A percentile compares a stretch with the other conserved stretches of the same genome.
Conservation (phyloP, 495 filamentous ascomycete species). For the Neurospora sp. region DNA sequence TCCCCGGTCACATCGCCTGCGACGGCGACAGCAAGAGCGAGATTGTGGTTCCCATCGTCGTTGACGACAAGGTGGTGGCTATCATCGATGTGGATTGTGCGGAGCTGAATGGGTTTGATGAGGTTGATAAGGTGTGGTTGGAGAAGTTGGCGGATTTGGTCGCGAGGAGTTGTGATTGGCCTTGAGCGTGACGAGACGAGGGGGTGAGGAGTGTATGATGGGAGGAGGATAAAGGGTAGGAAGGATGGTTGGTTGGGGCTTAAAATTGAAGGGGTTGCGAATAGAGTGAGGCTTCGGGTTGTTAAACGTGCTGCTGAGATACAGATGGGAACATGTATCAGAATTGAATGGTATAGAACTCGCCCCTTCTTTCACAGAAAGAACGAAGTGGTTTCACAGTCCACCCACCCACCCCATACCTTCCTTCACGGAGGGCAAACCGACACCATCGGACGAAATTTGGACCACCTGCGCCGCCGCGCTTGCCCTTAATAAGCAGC, state of each 20-base stretch:
- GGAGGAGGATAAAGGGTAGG: not conserved
- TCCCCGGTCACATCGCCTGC: conserved; percentile 88
- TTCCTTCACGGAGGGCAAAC: no score
- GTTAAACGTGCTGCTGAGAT: no score
- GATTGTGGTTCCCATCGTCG: conserved; percentile 78
- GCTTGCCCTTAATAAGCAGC: no score
- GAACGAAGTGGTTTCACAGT: no score
- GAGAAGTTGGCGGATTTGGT: conserved; percentile 62
- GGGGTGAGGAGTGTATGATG: not conserved
- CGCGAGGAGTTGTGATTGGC: conserved; percentile 62
- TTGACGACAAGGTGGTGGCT: conserved; percentile 49
- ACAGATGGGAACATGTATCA: no score
- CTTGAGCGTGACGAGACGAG: conserved; percentile 14
- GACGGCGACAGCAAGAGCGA: conserved; percentile 76
- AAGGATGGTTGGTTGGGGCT: not conserved
- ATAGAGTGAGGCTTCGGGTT: no score
- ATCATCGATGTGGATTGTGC: conserved; percentile 88
- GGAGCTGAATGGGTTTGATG: conserved; percentile 60
- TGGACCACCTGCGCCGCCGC: no score
- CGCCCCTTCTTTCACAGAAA: no score
- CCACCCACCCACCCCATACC: no score
- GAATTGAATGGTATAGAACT: no score
- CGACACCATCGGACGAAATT: no score
- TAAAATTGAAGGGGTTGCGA: no score
- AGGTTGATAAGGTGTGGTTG: conserved; percentile 56